Conservation (phyloP, 345 rosid genomes). For the Citrus hindsii region DNA sequence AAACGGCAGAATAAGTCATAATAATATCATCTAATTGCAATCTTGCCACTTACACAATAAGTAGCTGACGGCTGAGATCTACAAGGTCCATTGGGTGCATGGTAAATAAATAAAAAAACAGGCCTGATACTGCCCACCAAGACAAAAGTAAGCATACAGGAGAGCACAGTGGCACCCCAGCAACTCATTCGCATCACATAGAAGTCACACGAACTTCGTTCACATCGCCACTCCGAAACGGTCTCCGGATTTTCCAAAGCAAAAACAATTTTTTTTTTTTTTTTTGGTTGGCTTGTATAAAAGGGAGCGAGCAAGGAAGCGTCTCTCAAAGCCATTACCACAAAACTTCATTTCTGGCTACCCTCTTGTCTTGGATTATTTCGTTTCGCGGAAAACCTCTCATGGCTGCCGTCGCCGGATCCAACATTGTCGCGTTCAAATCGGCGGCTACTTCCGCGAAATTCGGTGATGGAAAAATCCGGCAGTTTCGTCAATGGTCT, state of each 20-base stretch:
- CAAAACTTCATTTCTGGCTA: constrained; percentile 37
- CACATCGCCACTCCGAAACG: constrained; percentile 23
- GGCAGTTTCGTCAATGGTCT: constrained; percentile 46
- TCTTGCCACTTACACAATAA: not conserved
- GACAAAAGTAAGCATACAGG: too few relatives aligned
- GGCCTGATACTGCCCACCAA: not conserved
- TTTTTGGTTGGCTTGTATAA: not conserved
- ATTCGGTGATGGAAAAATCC: constrained; percentile 30
- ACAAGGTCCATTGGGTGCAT: not conserved
- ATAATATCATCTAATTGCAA: not conserved
- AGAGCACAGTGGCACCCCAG: not conserved
- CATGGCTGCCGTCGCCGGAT: constrained; percentile 62
- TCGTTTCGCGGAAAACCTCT: constrained; percentile 28
- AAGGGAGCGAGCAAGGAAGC: not conserved
- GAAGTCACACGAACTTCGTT: constrained; percentile 18
- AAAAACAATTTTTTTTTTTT: not conserved
- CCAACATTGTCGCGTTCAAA: constrained; percentile 49
- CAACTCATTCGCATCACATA: too few relatives aligned
- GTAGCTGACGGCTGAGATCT: too few relatives aligned
- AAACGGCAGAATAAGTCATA: not conserved
- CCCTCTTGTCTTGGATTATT: constrained; percentile 16
- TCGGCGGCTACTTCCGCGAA: constrained; percentile 29
- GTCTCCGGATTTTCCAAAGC: constrained; percentile 42
- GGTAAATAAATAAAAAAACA: constrained; percentile 14
- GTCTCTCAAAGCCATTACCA: not conserved